Base-by-base conservation (phyloP, 176 grass and related monocot genomes). In the Aegilops longissima region DNA sequence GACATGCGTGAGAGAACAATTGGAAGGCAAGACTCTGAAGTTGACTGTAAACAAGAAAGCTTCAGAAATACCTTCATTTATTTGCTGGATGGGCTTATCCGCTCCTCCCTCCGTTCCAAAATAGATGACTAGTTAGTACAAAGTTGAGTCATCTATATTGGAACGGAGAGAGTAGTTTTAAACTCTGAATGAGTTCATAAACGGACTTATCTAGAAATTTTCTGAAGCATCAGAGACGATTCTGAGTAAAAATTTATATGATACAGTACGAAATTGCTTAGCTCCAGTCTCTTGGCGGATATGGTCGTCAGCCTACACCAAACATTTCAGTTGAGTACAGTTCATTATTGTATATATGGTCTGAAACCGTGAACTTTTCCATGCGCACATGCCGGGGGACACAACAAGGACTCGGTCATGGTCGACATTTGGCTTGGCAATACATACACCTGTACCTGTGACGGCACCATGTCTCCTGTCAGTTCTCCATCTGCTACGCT, bases 401-500 rank as follows among this genome's bases (percentile, higher is more conserved):
- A 8, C 70, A 83, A 77, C 79, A 68, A 77, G 51, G 45, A 82
- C 70, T 73, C 1, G 71, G 40, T 47, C 76, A 77, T 83, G 45
- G 61, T 87, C 62, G 63, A 81, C 80, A 25, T 82, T 56, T 34
- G 7, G n/a, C 47, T 56, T 49, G 29, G 14, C 12, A 52, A 17
- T 52, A 17, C 49, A 30, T 49, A 7, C 65, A 20, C 44, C 23
- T 66, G 21, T 73, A 40, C 79, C 21, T 75, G 40, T 73, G 29
- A 2, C 34, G 62, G 79, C 71, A 34, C 42, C 72, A 77, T 49
- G 79, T 31, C 54, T 68, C 29, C 4, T 65, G 38, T 27, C 39
- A 70, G 64, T 54, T 63, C 14, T 82, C 34, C 72, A 40, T 77
- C 20, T 67, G 33, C 21, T 2, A 13, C 17, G 27, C n/a, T 52